These are phyloP conservation scores for Colletotrichum gloeosporioides DNA, from an alignment of 2,329 filamentous ascomycete species.

Conservation along the genomic window DNA sequence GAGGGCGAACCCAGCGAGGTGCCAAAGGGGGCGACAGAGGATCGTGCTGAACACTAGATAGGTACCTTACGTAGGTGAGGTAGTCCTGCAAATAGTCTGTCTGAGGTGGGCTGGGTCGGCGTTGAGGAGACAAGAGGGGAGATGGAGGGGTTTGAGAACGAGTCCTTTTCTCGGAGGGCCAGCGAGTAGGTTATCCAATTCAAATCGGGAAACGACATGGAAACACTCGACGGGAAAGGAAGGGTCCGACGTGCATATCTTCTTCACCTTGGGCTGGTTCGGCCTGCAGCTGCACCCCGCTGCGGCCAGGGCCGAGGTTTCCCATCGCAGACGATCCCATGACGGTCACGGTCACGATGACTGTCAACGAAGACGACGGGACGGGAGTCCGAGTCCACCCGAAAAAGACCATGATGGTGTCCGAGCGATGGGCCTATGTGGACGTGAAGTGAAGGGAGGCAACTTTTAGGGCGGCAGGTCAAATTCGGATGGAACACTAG, in stretches of 20 bases:
- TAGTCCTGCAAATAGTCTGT: not conserved
- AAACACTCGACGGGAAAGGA: not conserved
- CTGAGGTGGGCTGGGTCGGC: not conserved
- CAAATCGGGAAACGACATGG: not conserved
- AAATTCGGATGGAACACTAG: conserved; percentile 2
- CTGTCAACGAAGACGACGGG: not conserved
- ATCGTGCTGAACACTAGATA: not conserved
- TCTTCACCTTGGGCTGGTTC: not conserved
- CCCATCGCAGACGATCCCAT: not conserved
- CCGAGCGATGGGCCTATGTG: not conserved
- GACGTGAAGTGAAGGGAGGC: not conserved
- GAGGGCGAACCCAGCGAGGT: not conserved
- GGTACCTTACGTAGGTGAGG: not conserved
- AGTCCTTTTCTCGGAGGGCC: not conserved
- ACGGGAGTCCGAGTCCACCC: not conserved
- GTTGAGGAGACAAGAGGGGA: not conserved
- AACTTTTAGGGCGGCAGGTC: not conserved
- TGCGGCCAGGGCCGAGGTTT: not conserved
- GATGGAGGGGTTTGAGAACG: not conserved
- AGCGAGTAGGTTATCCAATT: not conserved
- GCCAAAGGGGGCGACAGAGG: not conserved
- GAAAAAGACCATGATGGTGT: not conserved
- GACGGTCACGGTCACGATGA: not conserved
- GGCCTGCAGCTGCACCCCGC: not conserved
- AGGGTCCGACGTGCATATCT: not conserved